Percentiles rank a stretch among this genome's conserved stretches.
Evolutionary conservation across 257 asterid species (phyloP).

Genomic region (Gentiana dahurica): DNA sequence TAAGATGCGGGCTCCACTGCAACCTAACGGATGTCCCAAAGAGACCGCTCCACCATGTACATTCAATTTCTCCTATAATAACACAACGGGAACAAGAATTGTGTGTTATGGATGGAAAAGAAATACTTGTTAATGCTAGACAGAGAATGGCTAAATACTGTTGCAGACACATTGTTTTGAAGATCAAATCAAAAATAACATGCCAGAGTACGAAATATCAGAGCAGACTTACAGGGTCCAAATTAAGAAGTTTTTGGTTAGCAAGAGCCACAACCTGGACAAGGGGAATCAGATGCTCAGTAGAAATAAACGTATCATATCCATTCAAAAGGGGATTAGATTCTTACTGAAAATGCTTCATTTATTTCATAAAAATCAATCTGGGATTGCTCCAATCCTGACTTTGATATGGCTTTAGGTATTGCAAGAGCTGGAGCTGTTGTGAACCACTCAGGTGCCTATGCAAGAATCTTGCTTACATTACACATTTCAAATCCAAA

Average conservation of each 20-base stretch:
- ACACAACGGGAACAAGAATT: conserved; percentile 2
- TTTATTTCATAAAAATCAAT: conserved; percentile 85
- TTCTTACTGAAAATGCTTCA: conserved; percentile 88
- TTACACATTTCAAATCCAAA: conserved; percentile 7
- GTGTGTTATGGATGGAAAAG: background rate
- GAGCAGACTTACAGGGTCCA: conserved; percentile 47
- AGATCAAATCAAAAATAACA: background rate
- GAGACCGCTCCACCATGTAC: conserved; percentile 93
- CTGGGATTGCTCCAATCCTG: conserved; percentile 62
- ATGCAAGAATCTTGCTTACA: conserved; percentile 24
- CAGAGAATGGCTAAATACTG: background rate
- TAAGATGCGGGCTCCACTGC: conserved; percentile 97
- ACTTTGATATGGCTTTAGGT: conserved; percentile 75
- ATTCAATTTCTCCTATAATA: conserved; percentile 53
- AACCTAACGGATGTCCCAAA: conserved; percentile 89
- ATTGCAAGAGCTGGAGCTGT: conserved; percentile 95
- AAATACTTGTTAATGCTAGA: background rate
- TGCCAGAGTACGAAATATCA: conserved; percentile 7
- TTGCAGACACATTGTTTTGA: background rate
- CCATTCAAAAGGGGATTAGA: conserved; percentile 4
- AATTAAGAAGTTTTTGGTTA: conserved; percentile 64
- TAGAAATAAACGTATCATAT: background rate
- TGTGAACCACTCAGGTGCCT: conserved; percentile 92
- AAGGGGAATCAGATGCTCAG: conserved; percentile 8
- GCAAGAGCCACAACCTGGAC: conserved; percentile 88